phyloP scores from a whole-genome alignment of 2,329 filamentous ascomycete species.

The Fusarium protoensiforme region DNA sequence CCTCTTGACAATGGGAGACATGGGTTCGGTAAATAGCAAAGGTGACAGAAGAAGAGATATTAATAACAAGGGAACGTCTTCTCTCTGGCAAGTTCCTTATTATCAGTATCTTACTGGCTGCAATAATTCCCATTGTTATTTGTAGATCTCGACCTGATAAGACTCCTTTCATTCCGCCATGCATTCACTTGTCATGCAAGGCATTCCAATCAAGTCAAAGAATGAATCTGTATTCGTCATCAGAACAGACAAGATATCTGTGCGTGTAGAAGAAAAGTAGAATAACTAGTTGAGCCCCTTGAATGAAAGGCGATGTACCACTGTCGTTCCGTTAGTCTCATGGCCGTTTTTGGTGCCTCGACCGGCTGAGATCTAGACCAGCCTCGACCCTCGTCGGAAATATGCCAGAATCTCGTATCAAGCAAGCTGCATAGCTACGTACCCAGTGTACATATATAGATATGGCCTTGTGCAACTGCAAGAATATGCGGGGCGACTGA shows the following conservation, averaged over 20 bases:
- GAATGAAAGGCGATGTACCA: background rate
- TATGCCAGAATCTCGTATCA: conserved; percentile 2
- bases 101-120: background rate
- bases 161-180: background rate
- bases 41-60: background rate
- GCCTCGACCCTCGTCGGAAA: background rate
- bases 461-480: background rate
- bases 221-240: background rate
- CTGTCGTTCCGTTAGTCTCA: background rate
- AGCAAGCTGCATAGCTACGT: background rate
- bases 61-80: background rate
- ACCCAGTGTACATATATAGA: background rate
- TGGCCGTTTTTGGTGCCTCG: background rate
- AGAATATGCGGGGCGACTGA: conserved; percentile 1
- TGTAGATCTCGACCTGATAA: background rate
- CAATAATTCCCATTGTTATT: background rate
- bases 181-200: background rate
- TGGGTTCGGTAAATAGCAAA: background rate
- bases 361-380: background rate
- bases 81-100: background rate
- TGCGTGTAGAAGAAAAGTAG: background rate
- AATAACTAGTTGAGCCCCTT: background rate
- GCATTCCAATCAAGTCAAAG: background rate
- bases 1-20: background rate
- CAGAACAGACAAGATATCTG: background rate